phyloP scores from a whole-genome alignment of 179 eudicot species.

The Beta macrorhiza region DNA sequence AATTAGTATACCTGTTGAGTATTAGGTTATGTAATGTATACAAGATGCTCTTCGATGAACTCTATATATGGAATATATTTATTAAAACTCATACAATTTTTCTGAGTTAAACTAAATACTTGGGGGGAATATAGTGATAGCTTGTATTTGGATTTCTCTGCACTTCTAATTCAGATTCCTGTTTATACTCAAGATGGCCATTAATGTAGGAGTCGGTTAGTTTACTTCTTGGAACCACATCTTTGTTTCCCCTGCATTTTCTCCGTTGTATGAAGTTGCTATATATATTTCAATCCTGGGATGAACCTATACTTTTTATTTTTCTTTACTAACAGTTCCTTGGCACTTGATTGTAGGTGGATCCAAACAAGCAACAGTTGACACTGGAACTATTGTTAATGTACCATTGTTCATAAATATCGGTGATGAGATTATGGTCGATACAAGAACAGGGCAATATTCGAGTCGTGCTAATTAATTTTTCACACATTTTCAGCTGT shows the following conservation, averaged over 20 bases:
- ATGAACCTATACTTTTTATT: not conserved
- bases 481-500: not conserved
- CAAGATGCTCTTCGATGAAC: too few species aligned
- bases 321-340: slow-evolving; percentile 12
- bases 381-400: slow-evolving; percentile 73
- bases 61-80: too few species aligned
- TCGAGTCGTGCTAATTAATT: slow-evolving; percentile 58
- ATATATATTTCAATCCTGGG: not conserved
- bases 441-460: slow-evolving; percentile 88
- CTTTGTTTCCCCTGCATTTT: not conserved
- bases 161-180: not conserved
- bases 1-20: too few species aligned
- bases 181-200: not conserved
- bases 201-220: not conserved
- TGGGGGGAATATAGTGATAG: not conserved
- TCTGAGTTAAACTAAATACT: too few species aligned
- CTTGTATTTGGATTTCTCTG: not conserved
- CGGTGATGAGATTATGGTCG: slow-evolving; percentile 68
- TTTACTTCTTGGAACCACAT: slow-evolving; percentile 11
- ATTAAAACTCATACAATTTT: too few species aligned
- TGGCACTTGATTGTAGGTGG: slow-evolving; percentile 53
- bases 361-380: slow-evolving; percentile 78
- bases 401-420: slow-evolving; percentile 76
- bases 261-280: not conserved
- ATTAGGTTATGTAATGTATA: too few species aligned